Conservation (phyloP, 495 filamentous ascomycete species). For the Friedmanniomyces endolithicus region DNA sequence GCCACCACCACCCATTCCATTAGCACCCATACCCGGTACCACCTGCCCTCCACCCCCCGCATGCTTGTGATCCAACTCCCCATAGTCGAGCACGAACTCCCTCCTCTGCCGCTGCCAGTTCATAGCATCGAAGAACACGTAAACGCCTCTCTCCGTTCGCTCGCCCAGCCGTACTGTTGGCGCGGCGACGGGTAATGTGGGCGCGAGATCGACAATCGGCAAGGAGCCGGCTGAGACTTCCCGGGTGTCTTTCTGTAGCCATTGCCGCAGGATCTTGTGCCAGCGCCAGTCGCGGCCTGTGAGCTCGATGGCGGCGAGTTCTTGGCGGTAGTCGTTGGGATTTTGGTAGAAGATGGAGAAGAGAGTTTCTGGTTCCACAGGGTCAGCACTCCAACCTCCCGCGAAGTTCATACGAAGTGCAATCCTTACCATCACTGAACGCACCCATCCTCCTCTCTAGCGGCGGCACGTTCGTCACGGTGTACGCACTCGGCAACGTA, state of each 20-base stretch:
- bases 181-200: constrained; percentile 36
- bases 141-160: constrained; percentile 70
- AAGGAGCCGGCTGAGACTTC: background rate
- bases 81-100: constrained; percentile 68
- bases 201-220: constrained; percentile 14
- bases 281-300: constrained; percentile 78
- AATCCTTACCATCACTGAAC: constrained; percentile 50
- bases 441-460: constrained; percentile 64
- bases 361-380: constrained; percentile 52
- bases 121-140: constrained; percentile 76
- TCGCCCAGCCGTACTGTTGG: constrained; percentile 53
- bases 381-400: background rate
- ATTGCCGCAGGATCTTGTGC: constrained; percentile 77
- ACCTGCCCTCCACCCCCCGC: constrained; percentile 14
- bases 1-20: background rate
- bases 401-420: background rate
- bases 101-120: constrained; percentile 71
- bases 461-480: constrained; percentile 72
- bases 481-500: constrained; percentile 69
- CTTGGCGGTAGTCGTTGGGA: constrained; percentile 71
- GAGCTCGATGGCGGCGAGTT: constrained; percentile 71
- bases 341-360: constrained; percentile 93
- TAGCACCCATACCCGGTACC: background rate
- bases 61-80: constrained; percentile 56
- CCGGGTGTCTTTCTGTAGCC: constrained; percentile 74